These are phyloP conservation scores for Leishmania major DNA, from an alignment of 208 protist genomes.

Conservation along the genomic window DNA sequence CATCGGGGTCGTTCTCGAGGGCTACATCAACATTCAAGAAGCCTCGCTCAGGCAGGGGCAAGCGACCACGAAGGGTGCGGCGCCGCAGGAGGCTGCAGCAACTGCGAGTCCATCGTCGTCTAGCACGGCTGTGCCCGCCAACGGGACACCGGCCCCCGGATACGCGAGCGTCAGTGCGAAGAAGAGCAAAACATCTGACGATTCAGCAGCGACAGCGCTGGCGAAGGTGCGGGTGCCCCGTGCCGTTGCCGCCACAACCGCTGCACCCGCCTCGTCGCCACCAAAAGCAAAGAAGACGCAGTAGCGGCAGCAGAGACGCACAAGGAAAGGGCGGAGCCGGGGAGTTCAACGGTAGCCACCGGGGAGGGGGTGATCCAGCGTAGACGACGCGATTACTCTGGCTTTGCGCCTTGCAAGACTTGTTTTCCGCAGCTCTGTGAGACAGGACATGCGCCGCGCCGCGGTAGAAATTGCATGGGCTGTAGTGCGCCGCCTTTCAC, in stretches of 20 bases:
- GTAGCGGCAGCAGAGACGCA: background rate
- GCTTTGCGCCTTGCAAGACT: background rate
- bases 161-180: background rate
- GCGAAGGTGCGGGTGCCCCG: background rate
- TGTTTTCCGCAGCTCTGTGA: background rate
- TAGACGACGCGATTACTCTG: background rate
- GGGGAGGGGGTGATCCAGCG: no score
- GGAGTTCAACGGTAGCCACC: background rate
- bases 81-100: background rate
- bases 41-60: slow-evolving; percentile 13
- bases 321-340: background rate
- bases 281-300: slow-evolving; percentile 5
- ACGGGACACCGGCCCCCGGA: background rate
- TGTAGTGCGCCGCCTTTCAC: background rate
- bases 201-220: background rate
- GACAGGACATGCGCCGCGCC: background rate
- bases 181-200: background rate
- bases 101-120: background rate
- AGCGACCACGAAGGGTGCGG: background rate
- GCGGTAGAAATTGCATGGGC: background rate
- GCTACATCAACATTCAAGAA: slow-evolving; percentile 40
- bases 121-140: background rate
- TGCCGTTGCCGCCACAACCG: background rate
- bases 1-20: slow-evolving; percentile 63
- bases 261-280: background rate